A percentile compares a stretch with the other conserved stretches of the same genome.
Evolutionary conservation across 2,329 filamentous ascomycete genomes (phyloP).

Genomic region (Verticillium zaregamsianum): DNA sequence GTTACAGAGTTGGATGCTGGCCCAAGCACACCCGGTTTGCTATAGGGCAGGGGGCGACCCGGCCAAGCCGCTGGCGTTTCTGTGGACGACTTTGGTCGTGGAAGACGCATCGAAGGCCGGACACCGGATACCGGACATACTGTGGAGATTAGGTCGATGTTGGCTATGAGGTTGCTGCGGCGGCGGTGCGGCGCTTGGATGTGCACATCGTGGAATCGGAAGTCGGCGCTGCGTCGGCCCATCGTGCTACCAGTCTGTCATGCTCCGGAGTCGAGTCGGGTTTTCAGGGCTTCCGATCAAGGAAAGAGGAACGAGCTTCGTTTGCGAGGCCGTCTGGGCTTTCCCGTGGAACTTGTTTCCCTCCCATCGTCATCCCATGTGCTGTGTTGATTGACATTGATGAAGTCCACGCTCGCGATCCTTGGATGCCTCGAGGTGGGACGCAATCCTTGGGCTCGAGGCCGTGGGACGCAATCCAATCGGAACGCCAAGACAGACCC

Average conservation of each 20-base stretch:
- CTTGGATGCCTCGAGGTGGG: background rate
- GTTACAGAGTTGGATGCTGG: background rate
- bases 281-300: background rate
- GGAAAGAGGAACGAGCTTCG: background rate
- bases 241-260: background rate
- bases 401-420: background rate
- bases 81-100: background rate
- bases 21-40: background rate
- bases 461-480: background rate
- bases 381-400: background rate
- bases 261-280: background rate
- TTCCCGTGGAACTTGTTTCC: background rate
- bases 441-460: no score
- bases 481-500: background rate
- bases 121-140: background rate
- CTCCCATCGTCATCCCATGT: background rate
- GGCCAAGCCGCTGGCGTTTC: background rate
- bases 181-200: background rate
- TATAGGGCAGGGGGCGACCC: background rate
- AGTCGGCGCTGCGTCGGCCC: background rate
- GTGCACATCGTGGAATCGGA: background rate
- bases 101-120: background rate
- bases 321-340: background rate
- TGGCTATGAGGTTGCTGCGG: background rate
- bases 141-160: background rate